These are phyloP conservation scores for Colletotrichum gloeosporioides DNA, from an alignment of 2,329 filamentous ascomycete genomes.

Conservation along the genomic window DNA sequence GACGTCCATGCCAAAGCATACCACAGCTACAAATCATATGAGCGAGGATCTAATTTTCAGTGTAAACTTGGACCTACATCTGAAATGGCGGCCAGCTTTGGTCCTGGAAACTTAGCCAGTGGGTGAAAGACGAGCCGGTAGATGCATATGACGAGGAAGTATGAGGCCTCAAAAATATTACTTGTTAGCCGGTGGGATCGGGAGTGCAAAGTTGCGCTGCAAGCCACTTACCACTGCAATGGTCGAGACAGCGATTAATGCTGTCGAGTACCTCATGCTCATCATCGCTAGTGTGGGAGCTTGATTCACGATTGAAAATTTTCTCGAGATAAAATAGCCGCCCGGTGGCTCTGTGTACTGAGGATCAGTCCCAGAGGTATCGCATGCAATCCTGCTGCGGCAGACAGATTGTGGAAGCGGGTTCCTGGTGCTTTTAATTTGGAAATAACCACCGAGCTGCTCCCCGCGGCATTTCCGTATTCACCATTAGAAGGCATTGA, in stretches of 20 bases:
- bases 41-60: neutral
- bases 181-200: neutral
- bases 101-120: neutral
- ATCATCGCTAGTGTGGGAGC: neutral
- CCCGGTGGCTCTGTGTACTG: fast-evolving
- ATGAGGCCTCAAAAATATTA: neutral
- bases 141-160: neutral
- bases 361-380: neutral
- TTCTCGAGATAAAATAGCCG: neutral
- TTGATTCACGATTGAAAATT: neutral
- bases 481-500: neutral
- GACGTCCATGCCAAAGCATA: neutral
- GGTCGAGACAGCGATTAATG: neutral
- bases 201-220: fast-evolving
- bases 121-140: neutral
- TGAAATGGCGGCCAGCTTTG: neutral
- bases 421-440: neutral
- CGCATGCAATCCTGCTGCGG: fast-evolving
- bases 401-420: fast-evolving
- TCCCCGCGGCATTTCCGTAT: neutral
- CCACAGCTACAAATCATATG: neutral
- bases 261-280: neutral
- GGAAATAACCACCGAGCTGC: neutral
- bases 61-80: neutral
- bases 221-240: neutral